Conservation (phyloP, 768 basidiomycete species). For the Crepidotus variabilis region DNA sequence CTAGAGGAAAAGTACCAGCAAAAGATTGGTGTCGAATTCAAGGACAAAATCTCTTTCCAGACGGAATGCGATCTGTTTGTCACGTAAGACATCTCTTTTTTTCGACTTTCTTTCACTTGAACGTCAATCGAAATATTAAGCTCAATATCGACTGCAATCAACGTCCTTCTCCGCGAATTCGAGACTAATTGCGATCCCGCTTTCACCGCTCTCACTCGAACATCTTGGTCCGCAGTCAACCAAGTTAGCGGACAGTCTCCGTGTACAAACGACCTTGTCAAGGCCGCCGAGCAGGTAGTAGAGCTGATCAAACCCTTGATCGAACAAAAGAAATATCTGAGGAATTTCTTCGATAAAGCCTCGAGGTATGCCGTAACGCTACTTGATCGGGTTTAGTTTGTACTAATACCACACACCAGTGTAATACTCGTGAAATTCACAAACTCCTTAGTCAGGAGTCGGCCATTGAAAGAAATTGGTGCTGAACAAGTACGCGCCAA, state of each 20-base stretch:
- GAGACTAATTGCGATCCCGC: constrained; percentile 80
- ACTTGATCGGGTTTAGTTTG: background rate
- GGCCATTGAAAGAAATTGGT: constrained; percentile 88
- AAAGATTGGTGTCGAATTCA: constrained; percentile 72
- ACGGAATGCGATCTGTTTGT: constrained; percentile 87
- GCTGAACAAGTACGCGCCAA: constrained; percentile 78
- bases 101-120: too few relatives aligned
- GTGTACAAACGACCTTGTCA: constrained; percentile 76
- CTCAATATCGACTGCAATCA: constrained; percentile 81
- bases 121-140: constrained; percentile 37
- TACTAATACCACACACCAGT: constrained; percentile 35
- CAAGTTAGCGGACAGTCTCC: constrained; percentile 86
- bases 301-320: constrained; percentile 76
- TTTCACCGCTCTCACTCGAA: constrained; percentile 72
- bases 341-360: constrained; percentile 92
- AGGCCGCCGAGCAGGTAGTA: constrained; percentile 69
- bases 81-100: constrained; percentile 44
- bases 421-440: constrained; percentile 86
- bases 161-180: constrained; percentile 76
- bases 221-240: constrained; percentile 72
- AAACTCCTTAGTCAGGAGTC: constrained; percentile 81
- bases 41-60: constrained; percentile 79
- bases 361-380: constrained; percentile 59
- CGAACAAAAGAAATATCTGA: constrained; percentile 92
- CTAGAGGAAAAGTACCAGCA: constrained; percentile 90